These are phyloP conservation scores for Magnolia kwangsiensis DNA, from an alignment of 164 flowering plant species.

Conservation along the genomic window DNA sequence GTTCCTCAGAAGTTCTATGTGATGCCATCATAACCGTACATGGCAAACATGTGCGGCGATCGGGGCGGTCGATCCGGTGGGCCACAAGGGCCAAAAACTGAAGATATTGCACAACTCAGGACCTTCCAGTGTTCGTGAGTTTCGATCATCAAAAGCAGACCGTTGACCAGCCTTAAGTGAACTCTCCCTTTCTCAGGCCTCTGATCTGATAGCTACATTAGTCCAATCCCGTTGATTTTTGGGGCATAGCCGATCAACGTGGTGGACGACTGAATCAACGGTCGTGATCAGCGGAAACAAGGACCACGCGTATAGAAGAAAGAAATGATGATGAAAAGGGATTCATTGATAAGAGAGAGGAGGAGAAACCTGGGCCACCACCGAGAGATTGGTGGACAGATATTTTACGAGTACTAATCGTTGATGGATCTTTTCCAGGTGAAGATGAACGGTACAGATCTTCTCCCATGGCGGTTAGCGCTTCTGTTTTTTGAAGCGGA, in stretches of 20 bases:
- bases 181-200: not conserved
- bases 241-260: not conserved
- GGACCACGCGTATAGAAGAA: not conserved
- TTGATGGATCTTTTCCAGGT: not conserved
- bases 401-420: constrained; percentile 21
- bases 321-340: not conserved
- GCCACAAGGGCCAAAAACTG: not conserved
- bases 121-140: too few species aligned
- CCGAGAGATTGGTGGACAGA: constrained; percentile 69
- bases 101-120: not conserved
- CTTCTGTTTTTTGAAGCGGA: not conserved
- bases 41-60: not conserved
- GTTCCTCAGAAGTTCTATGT: too few species aligned
- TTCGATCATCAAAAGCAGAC: too few species aligned
- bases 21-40: too few species aligned
- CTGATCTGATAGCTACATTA: not conserved
- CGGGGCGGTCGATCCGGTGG: not conserved
- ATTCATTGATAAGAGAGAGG: not conserved
- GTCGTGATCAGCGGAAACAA: not conserved
- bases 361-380: constrained; percentile 52
- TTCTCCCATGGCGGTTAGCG: constrained; percentile 38
- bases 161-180: too few species aligned
- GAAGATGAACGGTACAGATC: constrained; percentile 7
- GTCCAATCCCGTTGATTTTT: not conserved
- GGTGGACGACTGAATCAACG: not conserved